Evolutionary conservation across 2,329 filamentous ascomycete species (phyloP).

Genomic region (Aspergillus sp.): DNA sequence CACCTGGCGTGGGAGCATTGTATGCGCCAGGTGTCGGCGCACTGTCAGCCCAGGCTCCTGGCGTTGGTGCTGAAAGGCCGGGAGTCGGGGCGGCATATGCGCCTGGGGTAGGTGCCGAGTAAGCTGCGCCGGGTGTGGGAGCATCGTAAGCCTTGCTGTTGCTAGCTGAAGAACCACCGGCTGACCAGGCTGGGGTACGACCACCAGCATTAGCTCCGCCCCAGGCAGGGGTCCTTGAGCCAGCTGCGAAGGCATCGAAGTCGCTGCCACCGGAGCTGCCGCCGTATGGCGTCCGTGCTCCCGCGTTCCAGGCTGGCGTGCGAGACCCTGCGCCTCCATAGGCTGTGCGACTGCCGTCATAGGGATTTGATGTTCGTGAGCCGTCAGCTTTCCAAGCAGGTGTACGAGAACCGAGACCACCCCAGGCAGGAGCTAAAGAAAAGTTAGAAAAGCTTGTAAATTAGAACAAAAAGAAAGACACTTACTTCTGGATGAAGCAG

Average conservation of each 20-base stretch:
- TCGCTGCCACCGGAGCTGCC: conserved; percentile 69
- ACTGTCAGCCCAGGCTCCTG: conserved; percentile 48
- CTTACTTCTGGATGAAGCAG: conserved; percentile 65
- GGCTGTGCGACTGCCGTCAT: conserved; percentile 73
- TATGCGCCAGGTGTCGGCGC: conserved; percentile 53
- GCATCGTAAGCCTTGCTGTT: conserved; percentile 65
- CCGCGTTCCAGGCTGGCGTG: conserved; percentile 79
- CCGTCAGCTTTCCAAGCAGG: conserved; percentile 63
- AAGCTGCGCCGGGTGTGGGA: conserved; percentile 70
- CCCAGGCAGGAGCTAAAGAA: conserved; percentile 47
- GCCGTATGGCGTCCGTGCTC: conserved; percentile 72
- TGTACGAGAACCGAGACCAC: conserved; percentile 49
- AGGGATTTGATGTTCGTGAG: conserved; percentile 60
- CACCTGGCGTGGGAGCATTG: conserved; percentile 49
- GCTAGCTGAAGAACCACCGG: conserved; percentile 35
- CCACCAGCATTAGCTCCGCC: conserved; percentile 56
- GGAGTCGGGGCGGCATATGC: conserved; percentile 68
- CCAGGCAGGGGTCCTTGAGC: conserved; percentile 78
- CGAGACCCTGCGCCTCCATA: conserved; percentile 69
- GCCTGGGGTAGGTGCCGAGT: conserved; percentile 70
- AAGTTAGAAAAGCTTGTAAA: conserved; percentile 29
- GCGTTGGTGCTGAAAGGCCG: conserved; percentile 64
- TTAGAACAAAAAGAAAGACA: conserved; percentile 25
- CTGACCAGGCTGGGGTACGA: conserved; percentile 52
- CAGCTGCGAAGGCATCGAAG: conserved; percentile 68